Base-by-base conservation (phyloP, 179 eudicot species). In the Patellifolia procumbens region DNA sequence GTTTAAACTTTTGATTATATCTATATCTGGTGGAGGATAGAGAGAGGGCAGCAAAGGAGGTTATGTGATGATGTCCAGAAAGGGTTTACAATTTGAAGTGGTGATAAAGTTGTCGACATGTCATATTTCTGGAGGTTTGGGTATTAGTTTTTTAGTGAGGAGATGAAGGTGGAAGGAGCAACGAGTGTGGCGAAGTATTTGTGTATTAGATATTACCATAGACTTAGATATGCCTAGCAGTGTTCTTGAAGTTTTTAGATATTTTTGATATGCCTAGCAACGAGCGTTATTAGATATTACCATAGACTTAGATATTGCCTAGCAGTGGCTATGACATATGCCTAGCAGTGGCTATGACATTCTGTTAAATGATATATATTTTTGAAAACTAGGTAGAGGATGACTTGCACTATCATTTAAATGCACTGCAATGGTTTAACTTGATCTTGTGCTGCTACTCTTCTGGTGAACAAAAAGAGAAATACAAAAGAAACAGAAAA, bases 31-130 rank as follows among this genome's bases (percentile, higher is more conserved):
- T 1, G 22, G 68, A 17, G 11, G 43, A 61, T 19, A 61, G 66
- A 59, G 64, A 59, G 12, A 5, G 20, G 7, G 7, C n/a, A 22
- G 24, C 8, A 5, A 19, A 55, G 9, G 60, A 55, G 15, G 60
- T 3, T 7, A 7, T 55, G 13, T 22, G 60, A 24, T 55, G 60
- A 29, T 22, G 29, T 55, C 29, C 10, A 17, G 32, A 11, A 61
- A 61, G 66, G 66, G 42, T 61, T n/a, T n/a, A n/a, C n/a, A n/a
- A n/a, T n/a, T 61, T 32, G 10, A 58, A 58, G 16, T 12, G 63
- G 10, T 26, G 16, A 3, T 58, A 10, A 24, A 58, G 63, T 10
- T 28, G 10, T 58, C 20, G n/a, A 17, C 28, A 16, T 17, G 66
- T 55, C 60, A 55, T 26, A 61, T 61, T 32, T 7, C n/a, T 61